Evolutionary conservation across 345 rosid species (phyloP).

Genomic region (Anacardium occidentale): DNA sequence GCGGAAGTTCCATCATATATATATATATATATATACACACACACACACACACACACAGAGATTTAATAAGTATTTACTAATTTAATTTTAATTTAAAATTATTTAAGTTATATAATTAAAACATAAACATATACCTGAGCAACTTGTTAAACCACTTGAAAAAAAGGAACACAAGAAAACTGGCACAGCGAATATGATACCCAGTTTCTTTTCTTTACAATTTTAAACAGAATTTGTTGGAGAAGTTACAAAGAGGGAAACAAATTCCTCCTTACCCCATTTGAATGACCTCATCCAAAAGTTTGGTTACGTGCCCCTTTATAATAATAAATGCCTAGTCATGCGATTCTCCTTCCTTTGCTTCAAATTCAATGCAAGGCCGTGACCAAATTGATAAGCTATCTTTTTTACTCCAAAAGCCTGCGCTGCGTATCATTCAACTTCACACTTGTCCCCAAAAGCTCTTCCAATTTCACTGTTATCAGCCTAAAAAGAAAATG

Average conservation of each 20-base stretch:
- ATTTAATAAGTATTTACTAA: too few species aligned
- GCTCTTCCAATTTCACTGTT: neutral
- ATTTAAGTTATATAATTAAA: too few species aligned
- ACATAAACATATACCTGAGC: too few species aligned
- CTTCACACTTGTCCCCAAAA: constrained; percentile 13
- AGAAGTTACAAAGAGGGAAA: neutral
- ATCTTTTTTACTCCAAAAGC: neutral
- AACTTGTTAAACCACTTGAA: too few species aligned
- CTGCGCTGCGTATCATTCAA: constrained; percentile 5
- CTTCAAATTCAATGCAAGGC: neutral
- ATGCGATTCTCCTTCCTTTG: constrained; percentile 13
- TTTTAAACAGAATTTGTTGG: too few species aligned
- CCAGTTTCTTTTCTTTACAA: too few species aligned
- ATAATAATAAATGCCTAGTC: constrained; percentile 7
- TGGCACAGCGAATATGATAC: too few species aligned
- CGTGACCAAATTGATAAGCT: constrained; percentile 13
- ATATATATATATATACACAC: too few species aligned
- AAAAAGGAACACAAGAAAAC: too few species aligned
- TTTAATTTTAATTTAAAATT: too few species aligned
- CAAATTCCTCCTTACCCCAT: constrained; percentile 13
- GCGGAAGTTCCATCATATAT: too few species aligned
- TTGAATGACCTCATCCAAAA: constrained; percentile 17
- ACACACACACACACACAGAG: too few species aligned
- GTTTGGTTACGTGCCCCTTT: neutral
- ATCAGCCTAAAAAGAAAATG: neutral